Evolutionary conservation across 2,329 filamentous ascomycete genomes (phyloP), one percentile per base, ranked within the genome.

Genomic region (Diaporthe helianthi): DNA sequence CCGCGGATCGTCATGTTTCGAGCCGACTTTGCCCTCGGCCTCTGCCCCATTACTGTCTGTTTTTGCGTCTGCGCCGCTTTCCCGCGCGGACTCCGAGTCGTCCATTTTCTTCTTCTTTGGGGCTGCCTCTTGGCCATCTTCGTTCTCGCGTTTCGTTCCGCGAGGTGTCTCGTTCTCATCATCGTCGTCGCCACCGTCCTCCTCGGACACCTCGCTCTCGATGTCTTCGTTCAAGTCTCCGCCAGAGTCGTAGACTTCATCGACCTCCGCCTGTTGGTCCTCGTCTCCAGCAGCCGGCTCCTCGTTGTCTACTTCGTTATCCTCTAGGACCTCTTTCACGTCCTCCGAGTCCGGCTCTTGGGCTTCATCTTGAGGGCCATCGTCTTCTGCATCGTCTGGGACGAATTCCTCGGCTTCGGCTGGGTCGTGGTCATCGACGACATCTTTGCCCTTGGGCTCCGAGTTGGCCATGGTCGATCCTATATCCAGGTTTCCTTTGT

Each of bases 1-100:
- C 5, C 64, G 55, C 12, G 70, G 55, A 7, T 69, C 67, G 15
- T 73, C 71, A 51, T 73, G 69, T 67, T 71, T 69, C 26, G 72
- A 70, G 5, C 72, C 71, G 19, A 71, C 69, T 15, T 66, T 73
- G 46, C 69, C 67, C 41, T 46, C 58, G 10, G 41, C 26, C 10
- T 46, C 41, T 7, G 58, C 41, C 19, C 41, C 58, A n/a, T 47
- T 61, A 7, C 41, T 7, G 6, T 61, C 41, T 13, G 58, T 1
- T 10, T 29, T 24, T 2, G 33, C 13, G 7, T 41, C 19, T 6
- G 26, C 9, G n/a, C 31, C 52, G 10, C 54, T 3, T 4, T 36
- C 17, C 4, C 19, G 47, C 6, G n/a, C 24, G 5, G 24, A 33
- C 5, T 38, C 49, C 10, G n/a, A n/a, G n/a, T n/a, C n/a, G n/a